These are phyloP conservation scores for Populus hybrid DNA, from an alignment of 441 rosid genomes.

Conservation along the genomic window DNA sequence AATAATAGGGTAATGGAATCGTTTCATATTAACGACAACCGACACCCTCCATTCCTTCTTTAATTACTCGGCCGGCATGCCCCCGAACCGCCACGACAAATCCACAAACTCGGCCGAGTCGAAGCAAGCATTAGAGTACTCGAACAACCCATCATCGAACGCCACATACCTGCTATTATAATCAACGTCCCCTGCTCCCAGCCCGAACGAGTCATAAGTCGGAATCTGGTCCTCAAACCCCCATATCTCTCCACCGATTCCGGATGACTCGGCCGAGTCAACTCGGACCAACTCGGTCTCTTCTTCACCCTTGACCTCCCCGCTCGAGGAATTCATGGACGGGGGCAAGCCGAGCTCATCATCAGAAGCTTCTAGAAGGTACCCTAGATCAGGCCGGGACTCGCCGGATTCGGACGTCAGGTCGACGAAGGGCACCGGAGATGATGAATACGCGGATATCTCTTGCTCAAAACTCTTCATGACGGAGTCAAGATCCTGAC, in stretches of 20 bases:
- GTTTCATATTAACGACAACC: background rate
- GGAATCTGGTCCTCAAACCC: constrained; percentile 47
- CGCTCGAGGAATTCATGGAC: background rate
- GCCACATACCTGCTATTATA: constrained; percentile 34
- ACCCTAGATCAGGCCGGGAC: constrained; percentile 62
- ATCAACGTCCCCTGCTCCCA: constrained; percentile 28
- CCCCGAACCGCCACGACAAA: constrained; percentile 44
- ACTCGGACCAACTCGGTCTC: constrained; percentile 40
- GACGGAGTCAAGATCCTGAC: constrained; percentile 62
- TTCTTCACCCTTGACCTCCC: constrained; percentile 12
- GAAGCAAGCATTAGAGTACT: constrained; percentile 42
- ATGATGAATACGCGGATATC: constrained; percentile 28
- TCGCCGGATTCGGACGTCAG: constrained; percentile 47
- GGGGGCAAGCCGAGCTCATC: constrained; percentile 87
- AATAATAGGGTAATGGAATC: constrained; percentile 20
- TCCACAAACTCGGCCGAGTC: constrained; percentile 42
- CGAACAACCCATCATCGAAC: constrained; percentile 49
- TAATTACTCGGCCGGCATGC: constrained; percentile 41
- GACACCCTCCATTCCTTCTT: background rate
- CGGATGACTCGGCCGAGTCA: constrained; percentile 36
- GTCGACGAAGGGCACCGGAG: constrained; percentile 32
- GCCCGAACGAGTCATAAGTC: constrained; percentile 42
- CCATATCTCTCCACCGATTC: constrained; percentile 42
- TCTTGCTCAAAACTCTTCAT: constrained; percentile 73
- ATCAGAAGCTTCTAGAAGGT: constrained; percentile 77